Base-by-base conservation (phyloP, 2,329 filamentous ascomycete species). In the Hypoxylon sp. region DNA sequence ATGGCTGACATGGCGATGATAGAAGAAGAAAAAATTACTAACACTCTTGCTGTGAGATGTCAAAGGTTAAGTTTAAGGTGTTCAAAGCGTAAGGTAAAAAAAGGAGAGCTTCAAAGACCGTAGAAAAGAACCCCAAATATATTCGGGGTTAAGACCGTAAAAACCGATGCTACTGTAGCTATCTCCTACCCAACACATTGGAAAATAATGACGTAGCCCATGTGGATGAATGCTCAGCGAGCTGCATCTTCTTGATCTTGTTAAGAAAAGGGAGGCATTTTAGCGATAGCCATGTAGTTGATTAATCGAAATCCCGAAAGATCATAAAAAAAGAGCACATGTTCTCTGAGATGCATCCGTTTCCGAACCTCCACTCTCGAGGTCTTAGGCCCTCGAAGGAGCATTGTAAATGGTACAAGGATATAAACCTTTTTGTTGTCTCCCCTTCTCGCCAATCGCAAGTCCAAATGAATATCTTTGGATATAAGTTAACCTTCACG, bases 1-100 rank as follows among this genome's bases (percentile, higher is more conserved):
- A 80, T 57, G 4, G 61, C 56, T 21, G 70, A 62, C 62, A 75
- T 75, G 9, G 26, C 32, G n/a, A n/a, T n/a, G n/a, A n/a, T n/a
- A n/a, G n/a, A n/a, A n/a, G n/a, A n/a, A n/a, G n/a, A n/a, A n/a
- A n/a, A n/a, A n/a, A n/a, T n/a, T n/a, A n/a, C n/a, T n/a, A n/a
- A n/a, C n/a, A n/a, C n/a, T n/a, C n/a, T n/a, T n/a, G n/a, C n/a
- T n/a, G n/a, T n/a, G n/a, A n/a, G n/a, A n/a, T n/a, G n/a, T n/a
- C n/a, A n/a, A n/a, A n/a, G n/a, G n/a, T n/a, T n/a, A n/a, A n/a
- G n/a, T n/a, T n/a, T n/a, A n/a, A n/a, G n/a, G n/a, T n/a, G n/a
- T n/a, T n/a, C n/a, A n/a, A n/a, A n/a, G n/a, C n/a, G n/a, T n/a
- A n/a, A n/a, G n/a, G n/a, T n/a, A n/a, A n/a, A n/a, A n/a, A n/a